phyloP scores from a whole-genome alignment of 176 grass and related monocot genomes.

The Oryza nivara region DNA sequence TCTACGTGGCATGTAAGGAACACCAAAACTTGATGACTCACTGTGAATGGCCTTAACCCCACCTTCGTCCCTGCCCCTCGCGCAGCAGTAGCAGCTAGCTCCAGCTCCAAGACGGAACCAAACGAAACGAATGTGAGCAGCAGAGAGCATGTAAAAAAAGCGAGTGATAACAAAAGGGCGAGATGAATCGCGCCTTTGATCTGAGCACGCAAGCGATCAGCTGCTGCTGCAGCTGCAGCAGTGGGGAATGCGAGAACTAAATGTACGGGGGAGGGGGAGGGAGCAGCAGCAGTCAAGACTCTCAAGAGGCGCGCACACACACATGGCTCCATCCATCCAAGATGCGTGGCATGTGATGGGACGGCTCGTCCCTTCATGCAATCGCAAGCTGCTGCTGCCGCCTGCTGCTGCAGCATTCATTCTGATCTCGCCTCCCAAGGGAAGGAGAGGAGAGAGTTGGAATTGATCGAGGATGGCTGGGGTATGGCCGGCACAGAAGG shows the following conservation, averaged over 20 bases:
- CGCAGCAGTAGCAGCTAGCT: neutral
- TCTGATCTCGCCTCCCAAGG: constrained; percentile 54
- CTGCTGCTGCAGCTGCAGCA: neutral
- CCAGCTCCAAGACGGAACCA: neutral
- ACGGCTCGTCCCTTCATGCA: constrained; percentile 45
- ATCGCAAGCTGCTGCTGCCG: neutral
- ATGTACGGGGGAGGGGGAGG: constrained; percentile 30
- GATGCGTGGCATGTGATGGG: constrained; percentile 11
- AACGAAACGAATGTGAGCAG: neutral
- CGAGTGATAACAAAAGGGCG: neutral
- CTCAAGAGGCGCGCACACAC: neutral
- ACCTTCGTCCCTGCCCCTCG: neutral
- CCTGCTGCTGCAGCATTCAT: constrained; percentile 37
- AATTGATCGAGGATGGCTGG: neutral
- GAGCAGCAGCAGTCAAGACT: neutral
- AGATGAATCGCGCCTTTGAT: neutral
- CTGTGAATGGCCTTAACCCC: neutral
- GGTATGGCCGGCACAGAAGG: neutral
- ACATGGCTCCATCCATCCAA: neutral
- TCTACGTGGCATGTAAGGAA: too few relatives aligned
- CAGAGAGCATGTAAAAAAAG: neutral
- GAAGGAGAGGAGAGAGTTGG: neutral
- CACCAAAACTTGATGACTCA: too few relatives aligned
- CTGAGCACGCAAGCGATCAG: neutral
- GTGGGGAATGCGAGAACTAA: constrained; percentile 30